A percentile compares a stretch with the other conserved stretches of the same genome.
Evolutionary conservation across 2,329 filamentous ascomycete species (phyloP).

Genomic region (Fusarium sp.): DNA sequence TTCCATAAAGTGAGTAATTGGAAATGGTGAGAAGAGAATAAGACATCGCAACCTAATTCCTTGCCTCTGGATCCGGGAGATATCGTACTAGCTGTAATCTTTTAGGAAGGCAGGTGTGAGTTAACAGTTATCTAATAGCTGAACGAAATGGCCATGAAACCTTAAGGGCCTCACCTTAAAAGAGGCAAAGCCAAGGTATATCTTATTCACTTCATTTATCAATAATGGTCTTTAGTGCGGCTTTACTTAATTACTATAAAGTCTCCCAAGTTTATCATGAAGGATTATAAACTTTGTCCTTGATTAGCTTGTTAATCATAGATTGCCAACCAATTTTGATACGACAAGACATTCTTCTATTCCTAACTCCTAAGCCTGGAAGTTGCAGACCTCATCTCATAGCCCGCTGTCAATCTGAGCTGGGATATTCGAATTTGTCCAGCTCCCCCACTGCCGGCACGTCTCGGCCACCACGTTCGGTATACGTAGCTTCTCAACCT

Average conservation of each 20-base stretch:
- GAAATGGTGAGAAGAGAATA: no score
- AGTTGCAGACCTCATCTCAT: conserved; percentile 45
- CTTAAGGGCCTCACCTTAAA: no score
- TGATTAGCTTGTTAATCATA: neutral
- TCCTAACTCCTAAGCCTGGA: neutral
- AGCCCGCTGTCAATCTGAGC: conserved; percentile 69
- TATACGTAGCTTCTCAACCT: conserved; percentile 57
- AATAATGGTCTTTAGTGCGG: no score
- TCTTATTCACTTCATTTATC: no score
- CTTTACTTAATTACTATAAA: neutral
- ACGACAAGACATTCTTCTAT: neutral
- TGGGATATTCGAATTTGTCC: conserved; percentile 61
- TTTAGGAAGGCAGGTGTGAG: no score
- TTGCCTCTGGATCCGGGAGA: no score
- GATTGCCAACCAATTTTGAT: neutral
- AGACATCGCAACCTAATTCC: no score
- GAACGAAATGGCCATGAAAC: no score
- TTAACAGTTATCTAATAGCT: no score
- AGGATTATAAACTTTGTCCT: neutral
- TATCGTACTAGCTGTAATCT: no score
- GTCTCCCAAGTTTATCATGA: neutral
- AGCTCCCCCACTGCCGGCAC: conserved; percentile 66
- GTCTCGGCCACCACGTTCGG: conserved; percentile 65
- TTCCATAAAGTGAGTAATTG: no score
- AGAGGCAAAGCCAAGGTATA: no score